Percentiles rank a stretch among this genome's conserved stretches.
Conservation (phyloP, 2,329 filamentous ascomycete species). For the Diaporthe sp. region DNA sequence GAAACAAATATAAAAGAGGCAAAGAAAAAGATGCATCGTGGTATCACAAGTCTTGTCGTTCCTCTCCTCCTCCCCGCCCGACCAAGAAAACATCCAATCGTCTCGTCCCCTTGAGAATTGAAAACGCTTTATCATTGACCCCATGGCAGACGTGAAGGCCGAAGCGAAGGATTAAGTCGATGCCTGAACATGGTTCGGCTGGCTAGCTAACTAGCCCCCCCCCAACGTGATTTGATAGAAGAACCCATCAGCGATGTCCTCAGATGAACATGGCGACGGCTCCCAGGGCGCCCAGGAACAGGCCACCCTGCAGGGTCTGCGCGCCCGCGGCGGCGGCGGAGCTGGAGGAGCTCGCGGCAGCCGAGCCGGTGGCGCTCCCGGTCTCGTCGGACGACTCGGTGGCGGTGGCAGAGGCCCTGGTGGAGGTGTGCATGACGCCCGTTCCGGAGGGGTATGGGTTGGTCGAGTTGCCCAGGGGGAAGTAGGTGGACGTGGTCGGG, state of each 20-base stretch:
- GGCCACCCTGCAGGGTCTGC: conserved; percentile 31
- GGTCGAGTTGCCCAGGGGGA: conserved; percentile 49
- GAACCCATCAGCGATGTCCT: neutral
- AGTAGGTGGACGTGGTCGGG: conserved; percentile 43
- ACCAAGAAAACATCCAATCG: conserved; percentile 26
- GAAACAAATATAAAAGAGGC: conserved; percentile 16
- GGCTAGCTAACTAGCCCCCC: neutral
- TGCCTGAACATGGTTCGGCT: neutral
- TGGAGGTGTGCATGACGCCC: conserved; percentile 18
- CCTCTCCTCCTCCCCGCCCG: neutral
- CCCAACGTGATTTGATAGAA: too few relatives aligned
- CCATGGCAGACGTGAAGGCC: conserved; percentile 26
- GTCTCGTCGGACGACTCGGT: conserved; percentile 1
- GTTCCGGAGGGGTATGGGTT: conserved; percentile 40
- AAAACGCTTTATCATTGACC: conserved; percentile 32
- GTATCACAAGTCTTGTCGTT: conserved; percentile 34
- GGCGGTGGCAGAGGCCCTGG: conserved; percentile 5
- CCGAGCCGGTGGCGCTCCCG: conserved; percentile 41
- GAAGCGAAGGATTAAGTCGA: conserved; percentile 26
- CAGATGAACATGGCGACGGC: conserved; percentile 34
- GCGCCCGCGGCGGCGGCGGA: conserved; percentile 27
- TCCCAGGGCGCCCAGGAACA: conserved; percentile 32
- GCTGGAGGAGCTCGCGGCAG: conserved; percentile 39
- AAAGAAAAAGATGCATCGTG: conserved; percentile 29
- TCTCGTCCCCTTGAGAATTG: conserved; percentile 27